Base-by-base conservation (phyloP, 345 rosid genomes). In the Camelina laxa region DNA sequence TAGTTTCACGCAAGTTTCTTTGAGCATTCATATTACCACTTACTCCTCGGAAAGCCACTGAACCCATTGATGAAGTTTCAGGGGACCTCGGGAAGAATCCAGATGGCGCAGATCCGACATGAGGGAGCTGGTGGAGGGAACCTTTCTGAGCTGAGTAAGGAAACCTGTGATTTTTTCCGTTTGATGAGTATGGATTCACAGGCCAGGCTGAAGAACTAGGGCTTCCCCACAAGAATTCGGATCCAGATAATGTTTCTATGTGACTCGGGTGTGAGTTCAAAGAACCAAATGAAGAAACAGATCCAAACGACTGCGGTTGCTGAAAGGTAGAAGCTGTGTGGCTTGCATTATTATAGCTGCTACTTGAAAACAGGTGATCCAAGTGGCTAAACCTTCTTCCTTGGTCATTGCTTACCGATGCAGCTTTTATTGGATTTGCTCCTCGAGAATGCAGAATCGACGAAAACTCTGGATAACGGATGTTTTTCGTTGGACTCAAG, bases 41-140 rank as follows among this genome's bases (percentile, higher is more conserved):
- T 73, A 79, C 69, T 56, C 88, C 87, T 50, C 84, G 75, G 21
- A 81, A 75, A 54, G 96, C 69, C 60, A 65, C 74, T 69, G 87
- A 87, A 65, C 77, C 83, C 82, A 80, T 77, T 70, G 84, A 87
- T 27, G 96, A 87, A 68, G 85, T 48, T 64, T 90, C 94, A 9
- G 90, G 82, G 30, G 96, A 87, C 72, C 87, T 88, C 0, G 89
- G 82, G 59, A 84, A 84, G 82, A 86, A 82, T 33, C 90, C 92
- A 60, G 95, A 87, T 45, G 98, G 96, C 20, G 98, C 96, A 67
- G 98, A 92, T 67, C 98, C 93, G 22, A 90, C 88, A 62, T 87
- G 92, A 39, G 82, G 86, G n/a, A 83, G 89, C 44, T 83, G 83
- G 27, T 77, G 77, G 30, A 65, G 38, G 16, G 72, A 22, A 7